Conservation (phyloP, 2,329 filamentous ascomycete genomes). For the Xylaria sp. region DNA sequence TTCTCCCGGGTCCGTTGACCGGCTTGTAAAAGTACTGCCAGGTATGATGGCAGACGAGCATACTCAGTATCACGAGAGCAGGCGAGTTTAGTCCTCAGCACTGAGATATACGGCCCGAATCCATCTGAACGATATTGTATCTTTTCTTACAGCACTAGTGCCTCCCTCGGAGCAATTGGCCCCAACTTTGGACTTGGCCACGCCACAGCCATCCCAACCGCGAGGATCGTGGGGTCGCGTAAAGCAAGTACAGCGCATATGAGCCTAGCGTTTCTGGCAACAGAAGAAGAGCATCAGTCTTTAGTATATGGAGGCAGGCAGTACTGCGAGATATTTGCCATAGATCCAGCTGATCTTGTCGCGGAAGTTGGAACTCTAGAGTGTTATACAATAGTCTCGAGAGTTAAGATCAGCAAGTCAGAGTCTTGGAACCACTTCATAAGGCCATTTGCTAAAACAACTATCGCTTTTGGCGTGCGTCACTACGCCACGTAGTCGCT, state of each 20-base stretch:
- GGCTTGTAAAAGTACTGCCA: no score
- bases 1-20: neutral
- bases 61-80: neutral
- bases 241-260: neutral
- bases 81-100: neutral
- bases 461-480: slow-evolving; percentile 15
- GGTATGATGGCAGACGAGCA: neutral
- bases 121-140: neutral
- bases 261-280: neutral
- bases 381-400: slow-evolving; percentile 5
- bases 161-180: neutral
- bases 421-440: neutral
- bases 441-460: neutral
- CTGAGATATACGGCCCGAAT: neutral
- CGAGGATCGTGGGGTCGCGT: neutral
- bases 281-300: neutral
- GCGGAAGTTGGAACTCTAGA: neutral
- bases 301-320: neutral
- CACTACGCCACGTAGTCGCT: neutral
- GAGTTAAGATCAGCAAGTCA: slow-evolving; percentile 18
- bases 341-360: slow-evolving; percentile 1
- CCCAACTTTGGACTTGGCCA: neutral
- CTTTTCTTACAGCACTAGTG: slow-evolving; percentile 1
- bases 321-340: neutral
- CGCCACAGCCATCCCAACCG: neutral